Base-by-base conservation (phyloP, 2,329 filamentous ascomycete genomes). In the Allantophomopsis lycopodina region DNA sequence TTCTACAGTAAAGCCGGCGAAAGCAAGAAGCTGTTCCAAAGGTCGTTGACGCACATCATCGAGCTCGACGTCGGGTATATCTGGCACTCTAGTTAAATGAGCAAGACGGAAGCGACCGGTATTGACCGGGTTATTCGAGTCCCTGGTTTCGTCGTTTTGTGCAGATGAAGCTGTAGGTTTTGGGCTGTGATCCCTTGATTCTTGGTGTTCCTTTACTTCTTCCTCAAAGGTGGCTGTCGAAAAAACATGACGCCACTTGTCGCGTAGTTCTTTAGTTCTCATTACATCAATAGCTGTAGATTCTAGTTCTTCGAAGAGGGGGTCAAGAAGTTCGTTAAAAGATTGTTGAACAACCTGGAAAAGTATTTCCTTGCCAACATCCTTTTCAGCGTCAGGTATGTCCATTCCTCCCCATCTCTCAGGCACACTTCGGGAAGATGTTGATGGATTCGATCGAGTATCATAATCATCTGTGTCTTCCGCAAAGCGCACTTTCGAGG, bases 331-430 rank as follows among this genome's bases (percentile, higher is more conserved):
- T 59, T 96, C 87, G 52, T 96, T 95, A 62, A 94, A 85, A 0
- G 86, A 83, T 58, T 94, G 83, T 57, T 95, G 87, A 0, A 85
- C 87, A 23, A 93, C 78, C 56, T 94, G 84, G 53, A 94, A 95
- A 1, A 96, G 64, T 4, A 95, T 82, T 54, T 96, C 55, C 39
- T 57, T 57, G 13, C 55, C 86, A 5, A 85, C 78, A 55, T 94
- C 87, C 43, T 72, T 73, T 56, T 94, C 87, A 1, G 81, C 79
- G 47, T 83, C 76, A 1, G 83, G 82, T 13, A 93, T 78, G 39
- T 86, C 82, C 57, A 84, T 79, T 14, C 80, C 80, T 37, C 79
- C 80, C 79, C 79, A 86, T 42, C 80, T 70, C 56, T 88, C 80
- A 11, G 81, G 76, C 7, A 82, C 68, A 51, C 74, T 81, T 35